Evolutionary conservation across 2,329 filamentous ascomycete species (phyloP).

Genomic region (Pyrenophora teres): DNA sequence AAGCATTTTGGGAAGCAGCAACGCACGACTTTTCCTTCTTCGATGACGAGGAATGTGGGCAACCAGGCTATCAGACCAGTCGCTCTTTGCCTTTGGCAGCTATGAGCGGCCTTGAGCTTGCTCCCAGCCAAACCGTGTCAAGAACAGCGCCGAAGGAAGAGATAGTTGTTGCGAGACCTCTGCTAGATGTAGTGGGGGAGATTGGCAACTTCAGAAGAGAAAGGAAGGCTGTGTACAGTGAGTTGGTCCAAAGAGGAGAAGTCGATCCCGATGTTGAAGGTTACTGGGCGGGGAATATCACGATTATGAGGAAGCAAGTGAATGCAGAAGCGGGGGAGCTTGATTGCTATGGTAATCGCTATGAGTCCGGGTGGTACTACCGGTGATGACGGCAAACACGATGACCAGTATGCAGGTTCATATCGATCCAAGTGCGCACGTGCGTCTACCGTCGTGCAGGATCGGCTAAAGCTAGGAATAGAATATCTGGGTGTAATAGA

Average conservation of each 20-base stretch:
- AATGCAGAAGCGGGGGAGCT: slow-evolving; percentile 49
- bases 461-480: too few species aligned
- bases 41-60: slow-evolving; percentile 60
- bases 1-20: slow-evolving; percentile 64
- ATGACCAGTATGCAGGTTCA: not conserved
- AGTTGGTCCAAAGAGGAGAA: slow-evolving; percentile 34
- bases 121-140: slow-evolving; percentile 17
- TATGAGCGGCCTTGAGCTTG: slow-evolving; percentile 51
- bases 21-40: slow-evolving; percentile 67
- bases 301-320: slow-evolving; percentile 56
- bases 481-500: too few species aligned
- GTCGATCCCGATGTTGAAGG: slow-evolving; percentile 55
- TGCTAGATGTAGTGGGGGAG: slow-evolving; percentile 57
- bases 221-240: slow-evolving; percentile 57
- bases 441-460: too few species aligned
- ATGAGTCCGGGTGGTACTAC: slow-evolving; percentile 58
- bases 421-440: too few species aligned
- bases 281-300: slow-evolving; percentile 64
- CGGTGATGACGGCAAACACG: slow-evolving; percentile 42
- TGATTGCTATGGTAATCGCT: slow-evolving; percentile 60
- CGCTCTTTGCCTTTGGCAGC: slow-evolving; percentile 54
- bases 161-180: slow-evolving; percentile 16
- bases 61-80: slow-evolving; percentile 53
- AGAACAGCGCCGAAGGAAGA: slow-evolving; percentile 8
- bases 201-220: slow-evolving; percentile 60